phyloP scores from a whole-genome alignment of 2,329 filamentous ascomycete species.

The Ceratocystis cacaofunesta region DNA sequence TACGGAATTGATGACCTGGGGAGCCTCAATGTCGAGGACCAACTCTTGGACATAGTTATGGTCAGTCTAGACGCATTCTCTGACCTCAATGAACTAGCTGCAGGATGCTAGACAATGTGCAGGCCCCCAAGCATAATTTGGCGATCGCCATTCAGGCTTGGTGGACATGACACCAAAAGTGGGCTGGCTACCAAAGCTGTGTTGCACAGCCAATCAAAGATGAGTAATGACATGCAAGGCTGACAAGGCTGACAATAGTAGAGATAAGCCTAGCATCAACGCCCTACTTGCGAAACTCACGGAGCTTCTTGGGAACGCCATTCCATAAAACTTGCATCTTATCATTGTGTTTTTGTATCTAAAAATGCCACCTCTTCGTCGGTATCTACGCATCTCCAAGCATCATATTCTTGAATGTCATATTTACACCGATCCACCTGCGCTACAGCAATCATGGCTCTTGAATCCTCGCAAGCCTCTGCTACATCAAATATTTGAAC shows the following conservation, averaged over 20 bases:
- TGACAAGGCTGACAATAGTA: constrained; percentile 11
- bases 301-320: background rate
- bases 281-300: background rate
- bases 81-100: background rate
- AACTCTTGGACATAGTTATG: constrained; percentile 52
- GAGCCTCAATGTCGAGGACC: constrained; percentile 60
- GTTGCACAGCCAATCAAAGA: constrained; percentile 12
- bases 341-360: background rate
- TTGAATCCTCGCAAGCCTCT: constrained; percentile 61
- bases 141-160: background rate
- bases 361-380: constrained; percentile 69
- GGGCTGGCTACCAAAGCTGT: background rate
- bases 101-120: background rate
- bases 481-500: constrained; percentile 69
- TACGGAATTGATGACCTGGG: constrained; percentile 62
- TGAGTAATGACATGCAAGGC: constrained; percentile 5
- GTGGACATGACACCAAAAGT: constrained; percentile 3
- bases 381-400: constrained; percentile 83
- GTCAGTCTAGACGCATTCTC: constrained; percentile 46
- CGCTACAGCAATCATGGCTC: constrained; percentile 69
- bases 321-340: background rate
- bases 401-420: constrained; percentile 92
- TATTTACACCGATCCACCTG: constrained; percentile 87
- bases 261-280: too few species aligned
- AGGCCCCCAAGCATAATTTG: background rate